Evolutionary conservation across 306 rosid species (phyloP), one percentile per base, ranked within the genome.

Genomic region (Fragaria ananassa): DNA sequence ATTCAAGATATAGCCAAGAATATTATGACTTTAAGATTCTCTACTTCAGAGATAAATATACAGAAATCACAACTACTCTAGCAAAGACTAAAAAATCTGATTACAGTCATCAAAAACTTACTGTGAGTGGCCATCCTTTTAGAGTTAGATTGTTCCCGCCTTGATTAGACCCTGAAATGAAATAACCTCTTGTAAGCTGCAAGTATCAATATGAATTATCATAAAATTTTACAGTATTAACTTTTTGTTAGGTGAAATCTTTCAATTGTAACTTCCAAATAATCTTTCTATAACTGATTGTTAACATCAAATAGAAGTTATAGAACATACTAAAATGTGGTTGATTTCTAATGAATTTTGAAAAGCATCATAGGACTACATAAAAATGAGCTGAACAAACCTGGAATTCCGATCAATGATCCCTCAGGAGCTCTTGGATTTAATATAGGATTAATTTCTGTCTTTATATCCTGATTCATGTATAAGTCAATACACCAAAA

Each of bases 91-190:
- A 1, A 21, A 14, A 66, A 1, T 45, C 0, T 27, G 46, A 37
- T 34, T 35, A 15, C 54, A 37, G 47, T 25, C 61, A 42, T 61
- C 0, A 54, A 45, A 74, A 70, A 80, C 99, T 76, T 86, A 96
- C 99, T 1, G 97, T 93, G 67, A 96, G 93, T 0, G 99, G 99
- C 99, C 99, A 96, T 68, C 99, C 99, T 86, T 93, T 96, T 70
- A 96, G 79, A 68, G 99, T 96, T 93, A 96, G 87, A 83, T 91
- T 96, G 82, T 81, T 96, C 83, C 92, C 81, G 70, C 97, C 97
- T 88, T 96, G 99, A 85, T 96, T 96, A 35, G 97, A 89, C 76
- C 99, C 99, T 96, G 88, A 75, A 85, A 87, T 58, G 75, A 65
- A 17, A 76, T 56, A 66, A 77, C 44, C 79, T 83, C 39, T 41